These are phyloP conservation scores for Aspergillus nanangensis DNA, from an alignment of 495 filamentous ascomycete genomes.

Conservation along the genomic window DNA sequence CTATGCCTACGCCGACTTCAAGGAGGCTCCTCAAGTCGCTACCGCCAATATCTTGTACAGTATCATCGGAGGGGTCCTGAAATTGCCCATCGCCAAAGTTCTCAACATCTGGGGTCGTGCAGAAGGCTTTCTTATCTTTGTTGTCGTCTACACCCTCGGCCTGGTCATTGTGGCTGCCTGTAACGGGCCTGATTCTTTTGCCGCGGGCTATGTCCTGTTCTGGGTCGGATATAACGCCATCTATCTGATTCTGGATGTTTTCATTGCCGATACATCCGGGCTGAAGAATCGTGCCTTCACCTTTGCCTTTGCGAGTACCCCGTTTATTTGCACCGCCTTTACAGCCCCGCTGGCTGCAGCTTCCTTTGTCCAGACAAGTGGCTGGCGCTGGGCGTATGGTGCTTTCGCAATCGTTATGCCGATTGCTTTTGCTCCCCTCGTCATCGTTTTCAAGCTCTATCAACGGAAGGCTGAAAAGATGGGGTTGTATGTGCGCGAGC, in stretches of 20 bases:
- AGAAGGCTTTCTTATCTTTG: slow-evolving; percentile 44
- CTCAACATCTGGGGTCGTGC: slow-evolving; percentile 63
- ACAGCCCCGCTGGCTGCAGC: slow-evolving; percentile 29
- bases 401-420: slow-evolving; percentile 57
- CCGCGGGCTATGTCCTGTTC: slow-evolving; percentile 52
- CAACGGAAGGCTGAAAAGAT: slow-evolving; percentile 52
- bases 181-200: slow-evolving; percentile 40
- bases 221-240: slow-evolving; percentile 56
- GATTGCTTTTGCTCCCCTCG: slow-evolving; percentile 49
- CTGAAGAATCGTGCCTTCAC: slow-evolving; percentile 60
- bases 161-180: slow-evolving; percentile 48
- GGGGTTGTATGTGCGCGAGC: slow-evolving; percentile 30
- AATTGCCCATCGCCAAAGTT: slow-evolving; percentile 62
- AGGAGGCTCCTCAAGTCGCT: slow-evolving; percentile 26
- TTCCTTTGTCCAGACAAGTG: slow-evolving; percentile 40
- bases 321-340: slow-evolving; percentile 58
- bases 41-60: slow-evolving; percentile 33
- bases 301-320: slow-evolving; percentile 58
- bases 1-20: slow-evolving; percentile 29
- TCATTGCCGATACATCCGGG: slow-evolving; percentile 63
- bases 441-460: slow-evolving; percentile 51
- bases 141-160: slow-evolving; percentile 35
- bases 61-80: slow-evolving; percentile 61
- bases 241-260: slow-evolving; percentile 53
- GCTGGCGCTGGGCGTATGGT: slow-evolving; percentile 62